Base-by-base conservation (phyloP, 2,329 filamentous ascomycete genomes). In the Zarea fungicola region DNA sequence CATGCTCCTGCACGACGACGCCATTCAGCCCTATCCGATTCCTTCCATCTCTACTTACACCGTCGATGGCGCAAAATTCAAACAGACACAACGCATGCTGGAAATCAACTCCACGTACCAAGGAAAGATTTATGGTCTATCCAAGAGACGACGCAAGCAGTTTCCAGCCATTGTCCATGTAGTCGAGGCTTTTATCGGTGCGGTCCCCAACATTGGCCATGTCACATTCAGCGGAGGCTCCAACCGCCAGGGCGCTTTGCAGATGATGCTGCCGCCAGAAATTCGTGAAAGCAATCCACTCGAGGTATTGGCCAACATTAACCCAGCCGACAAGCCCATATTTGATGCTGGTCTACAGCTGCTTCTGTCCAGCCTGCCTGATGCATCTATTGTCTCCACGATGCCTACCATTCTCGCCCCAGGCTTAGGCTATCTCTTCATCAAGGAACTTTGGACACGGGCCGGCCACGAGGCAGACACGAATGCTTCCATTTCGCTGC, bases 171-270 rank as follows among this genome's bases (percentile, higher is more conserved):
- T 96, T 26, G 81, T 83, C 0, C 81, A 88, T 25, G 81, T 96
- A 5, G 81, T 96, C n/a, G 80, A 85, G 26, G 84, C 87, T 16
- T 77, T 96, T 14, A 73, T 85, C 26, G 71, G 78, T 34, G 79
- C 83, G 1, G 75, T 95, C 2, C 87, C 87, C 4, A 75, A 75
- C 36, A 84, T 95, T 56, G 80, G 81, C 36, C 76, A 79, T 21
- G 87, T 91, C 3, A 85, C 84, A 1, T 96, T 96, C 66, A 95
- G 89, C 62, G 85, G 89, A 57, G 89, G 91, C 18, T 91, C 90
- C 7, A 91, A 96, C 53, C 76, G 90, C 34, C 90, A 96, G 66
- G 91, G 91, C 1, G 83, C 83, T 36, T 70, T 96, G 32, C 89
- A 89, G 68, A 81, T 87, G 66, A 83, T 76, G 52, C 75, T 96